Conservation (phyloP, 129 eudicot genomes). For the Ambrosia trifida region DNA sequence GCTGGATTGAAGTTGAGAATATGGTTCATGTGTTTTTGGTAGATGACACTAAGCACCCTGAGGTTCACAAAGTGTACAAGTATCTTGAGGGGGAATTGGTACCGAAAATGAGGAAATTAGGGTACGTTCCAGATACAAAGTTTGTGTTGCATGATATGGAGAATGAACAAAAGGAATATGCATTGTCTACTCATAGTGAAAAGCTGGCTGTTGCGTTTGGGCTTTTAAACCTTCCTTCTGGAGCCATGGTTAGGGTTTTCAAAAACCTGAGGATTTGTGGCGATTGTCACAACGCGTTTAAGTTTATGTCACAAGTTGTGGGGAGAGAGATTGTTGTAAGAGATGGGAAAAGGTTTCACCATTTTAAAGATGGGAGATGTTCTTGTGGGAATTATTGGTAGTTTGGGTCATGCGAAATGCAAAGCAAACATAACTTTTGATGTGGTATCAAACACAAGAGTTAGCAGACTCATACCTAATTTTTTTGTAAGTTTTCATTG, state of each 20-base stretch:
- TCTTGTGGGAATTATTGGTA: slow-evolving; percentile 33
- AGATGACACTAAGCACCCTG: slow-evolving; percentile 76
- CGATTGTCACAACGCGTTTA: slow-evolving; percentile 30
- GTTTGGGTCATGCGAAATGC: background rate
- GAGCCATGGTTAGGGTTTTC: slow-evolving; percentile 70
- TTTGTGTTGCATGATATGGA: slow-evolving; percentile 34
- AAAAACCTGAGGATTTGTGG: slow-evolving; percentile 63
- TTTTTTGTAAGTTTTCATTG: no score
- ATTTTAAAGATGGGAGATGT: slow-evolving; percentile 26
- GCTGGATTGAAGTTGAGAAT: slow-evolving; percentile 88
- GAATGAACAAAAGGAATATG: slow-evolving; percentile 72
- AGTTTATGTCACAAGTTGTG: slow-evolving; percentile 25
- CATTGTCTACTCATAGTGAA: slow-evolving; percentile 84
- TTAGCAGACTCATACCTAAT: no score
- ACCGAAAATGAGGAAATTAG: slow-evolving; percentile 46
- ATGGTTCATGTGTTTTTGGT: slow-evolving; percentile 84
- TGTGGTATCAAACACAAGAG: background rate
- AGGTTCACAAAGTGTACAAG: slow-evolving; percentile 55
- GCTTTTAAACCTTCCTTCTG: slow-evolving; percentile 67
- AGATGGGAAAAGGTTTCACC: slow-evolving; percentile 33
- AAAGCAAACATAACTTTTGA: background rate
- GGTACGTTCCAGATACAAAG: slow-evolving; percentile 30
- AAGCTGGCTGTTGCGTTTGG: slow-evolving; percentile 86
- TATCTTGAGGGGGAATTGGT: slow-evolving; percentile 60
- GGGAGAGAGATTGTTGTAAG: slow-evolving; percentile 27